Conservation (phyloP, 768 basidiomycete genomes). For the Chalciporus sphaerocephalus region DNA sequence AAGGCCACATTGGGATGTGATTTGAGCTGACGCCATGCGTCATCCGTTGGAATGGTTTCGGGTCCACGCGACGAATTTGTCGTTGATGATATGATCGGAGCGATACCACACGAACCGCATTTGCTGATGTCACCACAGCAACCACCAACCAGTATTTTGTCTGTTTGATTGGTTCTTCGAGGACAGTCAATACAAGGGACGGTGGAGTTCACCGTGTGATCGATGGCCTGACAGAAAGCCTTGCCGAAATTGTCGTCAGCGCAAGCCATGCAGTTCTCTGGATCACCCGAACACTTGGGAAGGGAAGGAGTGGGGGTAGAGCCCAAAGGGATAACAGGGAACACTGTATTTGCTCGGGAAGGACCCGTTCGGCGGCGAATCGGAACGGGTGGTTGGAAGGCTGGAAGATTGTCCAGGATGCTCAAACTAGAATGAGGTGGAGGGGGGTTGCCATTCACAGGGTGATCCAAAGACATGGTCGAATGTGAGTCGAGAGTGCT, state of each 20-base stretch:
- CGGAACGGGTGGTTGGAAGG: constrained; percentile 79
- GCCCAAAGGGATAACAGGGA: constrained; percentile 42
- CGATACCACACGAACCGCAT: constrained; percentile 31
- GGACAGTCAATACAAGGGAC: constrained; percentile 57
- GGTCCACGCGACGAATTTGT: constrained; percentile 17
- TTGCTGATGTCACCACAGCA: constrained; percentile 38
- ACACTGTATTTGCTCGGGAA: constrained; percentile 45
- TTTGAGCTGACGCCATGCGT: constrained; percentile 82
- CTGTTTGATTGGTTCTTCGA: constrained; percentile 27
- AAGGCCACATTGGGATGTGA: constrained; percentile 86
- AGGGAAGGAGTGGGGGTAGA: constrained; percentile 29
- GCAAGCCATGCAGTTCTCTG: constrained; percentile 80
- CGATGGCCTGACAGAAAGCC: constrained; percentile 80
- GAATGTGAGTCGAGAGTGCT: constrained; percentile 10
- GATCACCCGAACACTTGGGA: constrained; percentile 75
- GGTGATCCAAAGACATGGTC: constrained; percentile 21
- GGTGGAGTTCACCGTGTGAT: constrained; percentile 51
- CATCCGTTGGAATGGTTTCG: constrained; percentile 72
- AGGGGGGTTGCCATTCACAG: constrained; percentile 27
- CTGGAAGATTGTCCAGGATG: constrained; percentile 71
- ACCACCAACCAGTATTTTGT: constrained; percentile 26
- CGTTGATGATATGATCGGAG: constrained; percentile 26
- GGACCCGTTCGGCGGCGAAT: constrained; percentile 54
- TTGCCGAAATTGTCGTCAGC: constrained; percentile 82
- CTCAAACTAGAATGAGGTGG: constrained; percentile 39